Evolutionary conservation across 2,329 filamentous ascomycete species (phyloP), one percentile per base, ranked within the genome.

Genomic region (Paracamarosporium sp.): DNA sequence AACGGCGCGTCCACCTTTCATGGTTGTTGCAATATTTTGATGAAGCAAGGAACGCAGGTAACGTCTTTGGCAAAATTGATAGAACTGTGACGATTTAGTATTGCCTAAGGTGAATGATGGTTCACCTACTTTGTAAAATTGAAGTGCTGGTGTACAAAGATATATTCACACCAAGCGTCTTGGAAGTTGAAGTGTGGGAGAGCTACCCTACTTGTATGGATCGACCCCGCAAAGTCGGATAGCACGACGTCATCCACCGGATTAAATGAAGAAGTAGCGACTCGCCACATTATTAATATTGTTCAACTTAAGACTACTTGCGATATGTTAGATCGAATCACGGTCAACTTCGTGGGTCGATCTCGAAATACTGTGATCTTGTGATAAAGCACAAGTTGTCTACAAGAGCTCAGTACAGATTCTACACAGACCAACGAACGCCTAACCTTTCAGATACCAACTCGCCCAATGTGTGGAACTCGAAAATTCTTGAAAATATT

Each of bases 191-290:
- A n/a, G 46, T 27, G 31, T 2, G 35, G 45, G 30, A 24, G 28
- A 22, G 5, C 20, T 35, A 17, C 20, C 46, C 30, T 17, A 25
- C 22, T 48, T 48, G 31, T 48, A 48, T 36, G 20, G 20, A 5
- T 27, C 22, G 31, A 48, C 46, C 46, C 46, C 46, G 46, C 46
- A 48, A 36, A 7, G 11, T 36, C 36, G 46, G 25, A 27, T 22
- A 24, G 33, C 20, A 25, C 46, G 46, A 48, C 46, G 46, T 48
- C 46, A 48, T 48, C 20, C 27, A 48, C 31, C 20, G 38, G 11
- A 25, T n/a, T 15, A 27, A 12, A 43, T 43, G 31, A 36, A 36
- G 31, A 22, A 25, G 20, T 12, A 38, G 31, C 46, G 31, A 48
- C 44, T 33, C n/a, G 11, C 3, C n/a, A 22, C 28, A 33, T 8